Evolutionary conservation across 106 monocot genomes (phyloP), one percentile per base, ranked within the genome.

Genomic region (Apostasia shenzhenica): DNA sequence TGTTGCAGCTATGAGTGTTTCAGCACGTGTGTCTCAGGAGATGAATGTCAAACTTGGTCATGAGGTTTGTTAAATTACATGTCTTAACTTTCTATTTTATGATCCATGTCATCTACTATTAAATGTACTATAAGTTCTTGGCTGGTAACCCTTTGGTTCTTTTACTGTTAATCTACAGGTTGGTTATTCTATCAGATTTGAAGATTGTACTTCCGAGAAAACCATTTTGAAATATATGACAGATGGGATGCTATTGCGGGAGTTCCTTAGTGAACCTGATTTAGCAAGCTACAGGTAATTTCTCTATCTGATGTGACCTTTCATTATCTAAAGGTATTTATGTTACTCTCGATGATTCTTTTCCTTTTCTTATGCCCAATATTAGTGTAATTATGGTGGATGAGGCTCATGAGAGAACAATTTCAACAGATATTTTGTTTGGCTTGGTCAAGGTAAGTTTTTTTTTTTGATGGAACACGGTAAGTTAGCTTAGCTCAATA

Each of bases 211-310:
- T 50, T 89, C 92, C 40, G 95, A 92, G 0, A 97, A 97, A 64
- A 97, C 95, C 54, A 54, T 97, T 64, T 46, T 97, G 40, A 91
- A 95, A 46, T 91, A 94, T 61, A 94, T 94, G 94, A 94, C 94
- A 13, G 94, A 94, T 73, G 94, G 94, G 3, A 94, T 94, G 90
- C 67, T 95, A 42, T 75, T 95, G 41, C 65, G 95, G n/a, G 95
- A 95, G 79, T 95, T 95, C 58, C 92, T 92, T 74, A 82, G 95
- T 52, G 95, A 95, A 75, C 95, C 95, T 75, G 89, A 95, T 77
- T 81, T 95, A 59, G 92, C 86, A 48, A 83, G 86, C 70, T 95
- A 92, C 58, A 95, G 95, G 95, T 86, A 41, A 26, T 67, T 0
- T 54, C 26, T 56, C 66, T 59, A 50, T 50, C 42, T 59, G 67